phyloP scores from a whole-genome alignment of 139 green algal genomes.

The Auxenochlorella protothecoides region DNA sequence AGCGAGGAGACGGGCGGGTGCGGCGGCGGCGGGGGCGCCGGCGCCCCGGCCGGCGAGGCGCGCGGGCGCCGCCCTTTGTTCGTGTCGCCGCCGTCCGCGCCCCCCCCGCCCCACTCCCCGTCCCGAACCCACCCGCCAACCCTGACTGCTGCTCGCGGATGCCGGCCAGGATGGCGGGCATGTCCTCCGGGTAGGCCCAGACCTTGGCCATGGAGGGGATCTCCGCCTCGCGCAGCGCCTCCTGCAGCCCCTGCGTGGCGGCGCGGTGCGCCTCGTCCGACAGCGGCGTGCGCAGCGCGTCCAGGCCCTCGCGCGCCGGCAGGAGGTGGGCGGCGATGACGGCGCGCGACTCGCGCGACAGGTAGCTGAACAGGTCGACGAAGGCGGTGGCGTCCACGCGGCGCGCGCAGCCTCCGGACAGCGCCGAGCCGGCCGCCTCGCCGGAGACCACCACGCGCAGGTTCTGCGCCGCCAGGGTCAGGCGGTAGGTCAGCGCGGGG shows the following conservation, averaged over 20 bases:
- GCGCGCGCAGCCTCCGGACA: constrained; percentile 3
- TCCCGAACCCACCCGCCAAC: neutral
- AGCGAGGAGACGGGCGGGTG: neutral
- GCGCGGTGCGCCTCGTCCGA: constrained; percentile 10
- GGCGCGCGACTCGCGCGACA: constrained; percentile 7
- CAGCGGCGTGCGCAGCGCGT: constrained; percentile 3
- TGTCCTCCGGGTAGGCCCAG: constrained; percentile 45
- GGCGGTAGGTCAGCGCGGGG: constrained; percentile 7
- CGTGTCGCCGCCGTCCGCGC: neutral
- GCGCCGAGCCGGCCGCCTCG: constrained; percentile 1
- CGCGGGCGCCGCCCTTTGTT: neutral
- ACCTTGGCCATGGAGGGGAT: constrained; percentile 41
- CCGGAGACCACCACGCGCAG: constrained; percentile 4
- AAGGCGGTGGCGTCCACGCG: constrained; percentile 16
- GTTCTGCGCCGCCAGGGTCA: constrained; percentile 17
- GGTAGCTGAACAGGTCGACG: constrained; percentile 30
- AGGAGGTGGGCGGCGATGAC: constrained; percentile 8
- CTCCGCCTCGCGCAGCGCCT: constrained; percentile 19
- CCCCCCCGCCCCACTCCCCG: neutral
- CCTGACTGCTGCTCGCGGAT: neutral
- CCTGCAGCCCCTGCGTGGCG: constrained; percentile 3
- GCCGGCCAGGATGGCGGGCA: constrained; percentile 24
- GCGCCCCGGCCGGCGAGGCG: neutral
- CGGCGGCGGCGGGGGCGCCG: neutral
- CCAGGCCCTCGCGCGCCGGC: constrained; percentile 19